Evolutionary conservation across 164 flowering plant species (phyloP).

Genomic region (Dillenia suffruticosa): DNA sequence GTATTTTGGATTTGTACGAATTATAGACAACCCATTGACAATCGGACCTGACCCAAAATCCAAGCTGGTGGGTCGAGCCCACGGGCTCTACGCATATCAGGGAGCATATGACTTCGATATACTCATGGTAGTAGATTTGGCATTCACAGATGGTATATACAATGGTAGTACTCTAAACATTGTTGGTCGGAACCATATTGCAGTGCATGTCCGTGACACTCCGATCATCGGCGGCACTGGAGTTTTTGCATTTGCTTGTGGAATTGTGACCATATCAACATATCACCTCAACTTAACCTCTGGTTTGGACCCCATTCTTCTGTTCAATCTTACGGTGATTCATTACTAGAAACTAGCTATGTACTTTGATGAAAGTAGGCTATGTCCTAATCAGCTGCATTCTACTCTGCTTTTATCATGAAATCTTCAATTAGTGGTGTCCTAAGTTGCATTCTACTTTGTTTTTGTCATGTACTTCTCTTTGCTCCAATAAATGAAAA

Average conservation of each 20-base stretch:
- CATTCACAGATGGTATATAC: constrained; percentile 13
- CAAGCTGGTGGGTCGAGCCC: constrained; percentile 47
- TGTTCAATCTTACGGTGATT: constrained; percentile 31
- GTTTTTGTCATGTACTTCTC: no score
- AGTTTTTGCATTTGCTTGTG: constrained; percentile 42
- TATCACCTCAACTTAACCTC: constrained; percentile 17
- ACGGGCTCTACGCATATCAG: constrained; percentile 37
- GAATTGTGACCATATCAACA: constrained; percentile 27
- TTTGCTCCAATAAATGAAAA: no score
- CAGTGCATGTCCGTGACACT: constrained; percentile 32
- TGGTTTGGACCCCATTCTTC: constrained; percentile 31
- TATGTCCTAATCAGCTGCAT: no score
- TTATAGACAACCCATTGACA: constrained; percentile 44
- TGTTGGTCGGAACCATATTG: constrained; percentile 27
- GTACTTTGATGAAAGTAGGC: no score
- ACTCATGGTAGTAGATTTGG: constrained; percentile 33
- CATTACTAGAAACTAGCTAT: constrained; percentile 15
- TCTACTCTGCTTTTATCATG: no score
- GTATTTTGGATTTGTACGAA: constrained; percentile 24
- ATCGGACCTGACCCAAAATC: constrained; percentile 36
- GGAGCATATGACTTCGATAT: constrained; percentile 17
- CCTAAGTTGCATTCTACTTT: no score
- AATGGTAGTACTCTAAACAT: constrained; percentile 36
- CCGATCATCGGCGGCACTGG: constrained; percentile 50
- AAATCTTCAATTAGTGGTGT: no score